phyloP scores from a whole-genome alignment of 2,329 filamentous ascomycete species.

The Grosmannia clavigera region DNA sequence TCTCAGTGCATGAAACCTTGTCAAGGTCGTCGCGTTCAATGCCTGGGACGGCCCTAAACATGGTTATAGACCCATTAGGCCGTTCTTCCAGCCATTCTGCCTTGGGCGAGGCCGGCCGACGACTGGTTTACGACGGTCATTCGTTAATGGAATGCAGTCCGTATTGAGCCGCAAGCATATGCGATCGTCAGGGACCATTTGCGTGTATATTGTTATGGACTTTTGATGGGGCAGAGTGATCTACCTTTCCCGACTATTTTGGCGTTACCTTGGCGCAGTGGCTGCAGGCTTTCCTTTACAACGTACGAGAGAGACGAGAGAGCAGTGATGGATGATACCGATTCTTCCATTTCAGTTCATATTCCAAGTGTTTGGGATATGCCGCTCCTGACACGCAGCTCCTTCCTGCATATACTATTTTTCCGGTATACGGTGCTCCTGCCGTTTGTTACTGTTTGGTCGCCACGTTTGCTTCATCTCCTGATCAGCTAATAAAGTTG shows the following conservation, averaged over 20 bases:
- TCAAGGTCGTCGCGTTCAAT: neutral
- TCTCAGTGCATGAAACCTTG: no score
- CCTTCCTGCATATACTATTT: no score
- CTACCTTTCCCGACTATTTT: constrained; percentile 1
- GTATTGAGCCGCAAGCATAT: neutral
- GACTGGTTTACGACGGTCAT: neutral
- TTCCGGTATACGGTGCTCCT: no score
- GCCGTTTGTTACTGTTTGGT: no score
- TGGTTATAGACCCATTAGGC: neutral
- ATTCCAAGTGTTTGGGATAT: no score
- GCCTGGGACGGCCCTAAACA: neutral
- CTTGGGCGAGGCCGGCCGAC: neutral
- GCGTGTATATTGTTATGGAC: neutral
- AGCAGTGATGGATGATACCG: no score
- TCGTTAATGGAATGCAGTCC: neutral
- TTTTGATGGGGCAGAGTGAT: neutral
- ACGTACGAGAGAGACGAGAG: neutral
- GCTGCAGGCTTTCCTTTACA: constrained; percentile 5
- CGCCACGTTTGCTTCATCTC: no score
- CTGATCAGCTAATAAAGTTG: no score
- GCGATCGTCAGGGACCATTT: neutral
- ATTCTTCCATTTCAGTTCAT: no score
- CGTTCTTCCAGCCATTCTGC: neutral
- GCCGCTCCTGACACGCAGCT: no score
- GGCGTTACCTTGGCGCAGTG: constrained; percentile 4